A percentile compares a stretch with the other conserved stretches of the same genome.
Conservation (phyloP, 441 rosid species). For the Croton setiger region DNA sequence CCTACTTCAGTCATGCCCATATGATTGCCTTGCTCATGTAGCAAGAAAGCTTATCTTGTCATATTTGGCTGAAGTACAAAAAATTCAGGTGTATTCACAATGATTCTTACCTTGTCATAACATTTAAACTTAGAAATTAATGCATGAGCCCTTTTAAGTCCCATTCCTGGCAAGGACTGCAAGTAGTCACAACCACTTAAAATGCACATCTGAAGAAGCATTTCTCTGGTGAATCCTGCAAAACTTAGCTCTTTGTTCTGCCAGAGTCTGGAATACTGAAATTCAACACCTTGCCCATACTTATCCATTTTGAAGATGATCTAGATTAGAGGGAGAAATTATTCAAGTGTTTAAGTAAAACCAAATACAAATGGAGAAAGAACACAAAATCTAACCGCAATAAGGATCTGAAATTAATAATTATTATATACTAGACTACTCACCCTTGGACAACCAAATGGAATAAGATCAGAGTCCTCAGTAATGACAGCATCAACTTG, state of each 20-base stretch:
- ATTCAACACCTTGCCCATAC: conserved; percentile 91
- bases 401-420: neutral
- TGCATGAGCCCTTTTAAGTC: conserved; percentile 89
- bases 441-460: conserved; percentile 97
- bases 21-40: neutral
- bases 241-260: conserved; percentile 67
- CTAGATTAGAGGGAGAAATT: conserved; percentile 30
- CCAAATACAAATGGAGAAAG: neutral
- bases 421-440: conserved; percentile 31
- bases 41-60: neutral
- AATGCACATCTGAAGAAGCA: conserved; percentile 98
- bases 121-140: conserved; percentile 72
- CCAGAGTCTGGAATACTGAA: conserved; percentile 60
- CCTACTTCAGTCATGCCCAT: neutral
- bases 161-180: conserved; percentile 95
- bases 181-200: conserved; percentile 97
- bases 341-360: conserved; percentile 1
- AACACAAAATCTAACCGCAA: conserved; percentile 4
- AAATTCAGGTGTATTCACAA: conserved; percentile 8
- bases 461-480: conserved; percentile 97
- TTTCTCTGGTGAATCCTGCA: conserved; percentile 69
- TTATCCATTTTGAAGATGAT: conserved; percentile 95
- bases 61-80: conserved; percentile 5
- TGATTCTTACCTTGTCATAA: conserved; percentile 61
- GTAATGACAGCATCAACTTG: conserved; percentile 91